Base-by-base conservation (phyloP, 208 protist species). In the Leishmania major region DNA sequence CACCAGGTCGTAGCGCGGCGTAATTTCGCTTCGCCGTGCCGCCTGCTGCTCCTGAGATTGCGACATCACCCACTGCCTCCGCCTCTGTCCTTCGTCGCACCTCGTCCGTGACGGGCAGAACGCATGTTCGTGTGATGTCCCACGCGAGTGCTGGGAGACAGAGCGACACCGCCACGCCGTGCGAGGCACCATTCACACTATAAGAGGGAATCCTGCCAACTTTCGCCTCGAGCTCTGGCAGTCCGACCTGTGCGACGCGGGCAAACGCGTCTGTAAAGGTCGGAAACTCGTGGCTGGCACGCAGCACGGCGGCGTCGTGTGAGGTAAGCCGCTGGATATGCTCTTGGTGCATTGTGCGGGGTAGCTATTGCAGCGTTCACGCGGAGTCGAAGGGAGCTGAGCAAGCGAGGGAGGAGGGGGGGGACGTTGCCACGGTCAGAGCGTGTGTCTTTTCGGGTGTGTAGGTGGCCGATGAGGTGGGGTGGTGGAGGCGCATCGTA, bases 231-330 rank as follows among this genome's bases (percentile, higher is more conserved):
- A 86, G 66, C 17, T 22, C 66, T 49, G 83, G 83, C 78, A 86
- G 37, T 37, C 40, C 83, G 8, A 79, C 64, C 47, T 83, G 83
- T 28, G 28, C n/a, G 11, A 83, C 79, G 31, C 69, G 55, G 37
- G 88, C 86, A 0, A 87, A 35, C 1, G 86, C 86, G 74, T 81
- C 82, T 6, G 91, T 60, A 67, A 94, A 88, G 57, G 81, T 84
- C 1, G 91, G 91, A 59, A 92, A 85, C 77, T 79, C 78, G 59
- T 89, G 64, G 40, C 84, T 84, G 17, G 89, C 91, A 31, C 85
- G 83, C 19, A 94, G 67, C 31, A 83, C 84, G 37, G 60, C 71
- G 7, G 89, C 84, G 28, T 90, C 89, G 31, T 49, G 10, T 1
- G 11, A 3, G 6, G 51, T 19, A 0, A 94, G 55, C 1, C 47